Evolutionary conservation across 192 early-diverging fungal species (phyloP).

Genomic region (Dissophora globulifera): DNA sequence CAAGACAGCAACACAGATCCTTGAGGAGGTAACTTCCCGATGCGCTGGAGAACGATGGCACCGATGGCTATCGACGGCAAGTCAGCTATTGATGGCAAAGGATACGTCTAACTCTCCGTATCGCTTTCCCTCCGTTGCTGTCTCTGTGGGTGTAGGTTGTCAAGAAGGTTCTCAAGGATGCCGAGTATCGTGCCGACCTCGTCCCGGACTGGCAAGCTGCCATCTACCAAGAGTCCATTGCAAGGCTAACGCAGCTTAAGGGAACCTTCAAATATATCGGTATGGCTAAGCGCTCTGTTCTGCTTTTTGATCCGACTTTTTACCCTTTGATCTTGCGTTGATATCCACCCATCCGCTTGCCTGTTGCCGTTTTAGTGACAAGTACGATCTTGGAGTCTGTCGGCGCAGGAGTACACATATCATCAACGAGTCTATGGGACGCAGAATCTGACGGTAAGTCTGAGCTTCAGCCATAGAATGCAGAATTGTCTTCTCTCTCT

Average conservation of each 20-base stretch:
- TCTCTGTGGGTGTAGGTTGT: no score
- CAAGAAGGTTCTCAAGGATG: slow-evolving; percentile 44
- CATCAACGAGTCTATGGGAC: slow-evolving; percentile 49
- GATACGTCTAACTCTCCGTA: background rate
- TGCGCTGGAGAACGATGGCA: background rate
- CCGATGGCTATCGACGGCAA: background rate
- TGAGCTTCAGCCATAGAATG: no score
- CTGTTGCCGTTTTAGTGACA: slow-evolving; percentile 24
- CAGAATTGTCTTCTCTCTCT: no score
- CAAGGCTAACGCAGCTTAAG: slow-evolving; percentile 34
- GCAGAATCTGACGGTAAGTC: slow-evolving; percentile 47
- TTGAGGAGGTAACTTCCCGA: slow-evolving; percentile 31
- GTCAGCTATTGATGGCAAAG: background rate
- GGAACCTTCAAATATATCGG: slow-evolving; percentile 45
- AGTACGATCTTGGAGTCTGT: slow-evolving; percentile 39
- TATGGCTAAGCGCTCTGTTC: no score
- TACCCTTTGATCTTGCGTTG: no score
- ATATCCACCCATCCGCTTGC: no score
- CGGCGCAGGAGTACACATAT: slow-evolving; percentile 37
- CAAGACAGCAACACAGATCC: slow-evolving; percentile 27
- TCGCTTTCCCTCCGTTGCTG: no score
- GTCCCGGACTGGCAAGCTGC: slow-evolving; percentile 44
- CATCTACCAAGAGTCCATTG: slow-evolving; percentile 34
- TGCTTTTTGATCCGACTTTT: no score
- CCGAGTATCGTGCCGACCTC: slow-evolving; percentile 27